Base-by-base conservation (phyloP, 1,284 basidiomycete genomes). In the Grifola frondosa region DNA sequence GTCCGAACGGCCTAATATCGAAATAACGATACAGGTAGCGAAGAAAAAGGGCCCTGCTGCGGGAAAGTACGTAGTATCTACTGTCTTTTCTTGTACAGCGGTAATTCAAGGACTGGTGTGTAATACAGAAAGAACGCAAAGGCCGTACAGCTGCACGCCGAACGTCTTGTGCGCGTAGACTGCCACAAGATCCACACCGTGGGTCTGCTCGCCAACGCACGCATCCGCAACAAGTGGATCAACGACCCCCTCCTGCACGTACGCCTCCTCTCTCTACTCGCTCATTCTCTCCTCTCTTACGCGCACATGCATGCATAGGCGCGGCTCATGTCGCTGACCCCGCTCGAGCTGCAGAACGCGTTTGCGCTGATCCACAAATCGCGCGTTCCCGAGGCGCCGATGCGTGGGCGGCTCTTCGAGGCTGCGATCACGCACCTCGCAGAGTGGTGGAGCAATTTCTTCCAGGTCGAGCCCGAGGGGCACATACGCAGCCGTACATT, bases 171-270 rank as follows among this genome's bases (percentile, higher is more conserved):
- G 10, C 77, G 92, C 17, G 79, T 94, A 30, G 78, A 86, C 46
- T 82, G 81, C 42, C 93, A 97, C 69, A 94, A 95, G 66, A 70
- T 91, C 11, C 94, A 97, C 58, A 89, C 89, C 3, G 68, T 97
- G 5, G 69, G 80, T 12, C 74, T 97, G 7, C 75, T 98, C 2
- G 80, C 81, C 4, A 91, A 88, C 58, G 85, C 88, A 4, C 69
- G 75, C 24, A 69, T 83, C 12, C 79, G 96, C 33, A 98, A 99
- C 63, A 73, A 71, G 41, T 95, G 90, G 88, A 64, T 93, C 15
- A 94, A 92, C 49, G 89, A 97, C 58, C 67, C 70, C 1, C 68
- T 92, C 3, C 73, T 99, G 10, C 91, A 96, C 58, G 93, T 91
- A 44, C 56, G 76, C 52, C 67, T 12, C 56, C 5, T 63, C 13